These are phyloP conservation scores for Phytopythium ostracodes DNA, from an alignment of 352 stramenopile genomes.

Conservation along the genomic window DNA sequence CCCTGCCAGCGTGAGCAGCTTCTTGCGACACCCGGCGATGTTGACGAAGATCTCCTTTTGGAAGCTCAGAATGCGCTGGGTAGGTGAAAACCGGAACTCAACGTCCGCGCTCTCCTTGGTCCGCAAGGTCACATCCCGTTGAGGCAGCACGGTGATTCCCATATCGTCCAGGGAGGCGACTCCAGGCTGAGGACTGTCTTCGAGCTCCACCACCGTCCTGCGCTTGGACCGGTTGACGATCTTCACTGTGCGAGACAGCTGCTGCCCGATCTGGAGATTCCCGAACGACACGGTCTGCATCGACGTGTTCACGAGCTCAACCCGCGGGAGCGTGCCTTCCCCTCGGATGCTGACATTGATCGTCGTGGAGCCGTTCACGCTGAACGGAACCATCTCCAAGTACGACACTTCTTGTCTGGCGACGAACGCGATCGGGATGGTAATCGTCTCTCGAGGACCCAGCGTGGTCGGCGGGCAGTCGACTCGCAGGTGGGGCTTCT, in stretches of 20 bases:
- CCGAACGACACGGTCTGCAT: slow-evolving; percentile 85
- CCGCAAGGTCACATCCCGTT: slow-evolving; percentile 56
- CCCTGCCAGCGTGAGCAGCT: slow-evolving; percentile 79
- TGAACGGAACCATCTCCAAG: slow-evolving; percentile 86
- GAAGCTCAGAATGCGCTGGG: slow-evolving; percentile 57
- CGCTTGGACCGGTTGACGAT: slow-evolving; percentile 87
- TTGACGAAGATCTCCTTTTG: slow-evolving; percentile 58
- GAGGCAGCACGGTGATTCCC: slow-evolving; percentile 65
- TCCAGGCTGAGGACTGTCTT: slow-evolving; percentile 21
- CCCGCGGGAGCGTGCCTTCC: slow-evolving; percentile 67
- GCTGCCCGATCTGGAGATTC: slow-evolving; percentile 78
- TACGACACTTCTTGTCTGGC: slow-evolving; percentile 82
- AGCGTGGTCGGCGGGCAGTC: slow-evolving; percentile 82
- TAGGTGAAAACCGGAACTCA: slow-evolving; percentile 70
- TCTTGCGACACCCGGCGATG: slow-evolving; percentile 62
- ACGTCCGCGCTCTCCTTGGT: slow-evolving; percentile 77
- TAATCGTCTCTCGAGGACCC: slow-evolving; percentile 66
- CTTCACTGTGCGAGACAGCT: slow-evolving; percentile 60
- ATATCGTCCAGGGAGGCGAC: slow-evolving; percentile 31
- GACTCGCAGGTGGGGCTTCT: slow-evolving; percentile 83
- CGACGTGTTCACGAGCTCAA: slow-evolving; percentile 87
- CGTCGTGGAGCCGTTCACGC: slow-evolving; percentile 86
- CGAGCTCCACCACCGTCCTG: slow-evolving; percentile 60
- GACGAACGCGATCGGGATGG: slow-evolving; percentile 85
- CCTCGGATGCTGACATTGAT: slow-evolving; percentile 70